These are phyloP conservation scores for Cnidoscolus chayamansa DNA, from an alignment of 441 rosid genomes.

Conservation along the genomic window DNA sequence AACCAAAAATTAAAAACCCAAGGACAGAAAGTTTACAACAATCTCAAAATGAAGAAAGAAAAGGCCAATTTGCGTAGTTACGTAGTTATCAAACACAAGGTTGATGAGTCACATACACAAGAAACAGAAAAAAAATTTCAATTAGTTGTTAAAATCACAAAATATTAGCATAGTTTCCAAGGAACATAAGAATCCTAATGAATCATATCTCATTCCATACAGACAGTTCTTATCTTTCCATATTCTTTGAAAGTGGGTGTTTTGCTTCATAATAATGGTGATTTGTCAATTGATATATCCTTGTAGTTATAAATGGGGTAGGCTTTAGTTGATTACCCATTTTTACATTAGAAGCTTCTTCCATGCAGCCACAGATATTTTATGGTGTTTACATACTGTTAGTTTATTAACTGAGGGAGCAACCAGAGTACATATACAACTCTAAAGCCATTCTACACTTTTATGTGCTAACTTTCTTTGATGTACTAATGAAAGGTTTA, in stretches of 20 bases:
- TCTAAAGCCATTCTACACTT: neutral
- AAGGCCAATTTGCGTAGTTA: neutral
- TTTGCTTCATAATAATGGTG: no score
- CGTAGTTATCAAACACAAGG: no score
- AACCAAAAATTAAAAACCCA: slow-evolving; percentile 11
- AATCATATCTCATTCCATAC: neutral
- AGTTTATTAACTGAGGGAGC: neutral
- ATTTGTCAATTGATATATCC: neutral
- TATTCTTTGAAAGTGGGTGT: neutral
- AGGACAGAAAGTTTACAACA: slow-evolving; percentile 3
- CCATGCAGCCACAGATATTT: no score
- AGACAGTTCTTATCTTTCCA: neutral
- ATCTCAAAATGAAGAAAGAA: neutral
- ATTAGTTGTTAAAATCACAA: neutral
- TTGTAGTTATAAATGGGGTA: neutral
- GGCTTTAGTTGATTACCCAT: neutral
- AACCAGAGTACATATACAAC: neutral
- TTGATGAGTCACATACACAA: no score
- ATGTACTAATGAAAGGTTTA: neutral
- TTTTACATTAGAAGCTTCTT: no score
- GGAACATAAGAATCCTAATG: neutral
- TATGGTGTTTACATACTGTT: neutral
- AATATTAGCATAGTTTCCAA: neutral
- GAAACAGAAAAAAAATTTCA: neutral
- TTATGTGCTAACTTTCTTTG: neutral